Conservation (phyloP, 257 asterid genomes). For the Solanum pimpinellifolium region DNA sequence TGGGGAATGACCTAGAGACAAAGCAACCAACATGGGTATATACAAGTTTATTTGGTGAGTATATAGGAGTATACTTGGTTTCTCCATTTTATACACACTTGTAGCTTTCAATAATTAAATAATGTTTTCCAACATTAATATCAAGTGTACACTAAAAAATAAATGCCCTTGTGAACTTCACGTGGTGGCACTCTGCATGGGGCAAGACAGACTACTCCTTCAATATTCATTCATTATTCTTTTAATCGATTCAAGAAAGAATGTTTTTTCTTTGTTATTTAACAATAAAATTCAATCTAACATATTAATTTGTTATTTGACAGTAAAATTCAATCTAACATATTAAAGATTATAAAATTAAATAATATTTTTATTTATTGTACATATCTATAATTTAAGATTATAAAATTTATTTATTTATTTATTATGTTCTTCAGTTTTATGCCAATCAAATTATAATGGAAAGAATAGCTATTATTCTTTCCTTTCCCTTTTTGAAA, state of each 20-base stretch:
- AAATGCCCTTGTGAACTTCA: conserved; percentile 22
- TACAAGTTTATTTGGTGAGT: conserved; percentile 5
- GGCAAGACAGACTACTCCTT: conserved; percentile 8
- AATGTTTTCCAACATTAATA: background rate
- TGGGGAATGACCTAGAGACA: conserved; percentile 29
- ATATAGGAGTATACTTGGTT: background rate
- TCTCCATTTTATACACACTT: background rate
- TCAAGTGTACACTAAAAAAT: background rate
- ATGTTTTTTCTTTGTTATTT: too few relatives aligned
- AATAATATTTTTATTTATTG: too few relatives aligned
- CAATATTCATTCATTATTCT: background rate
- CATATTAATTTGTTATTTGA: too few relatives aligned
- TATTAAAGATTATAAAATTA: too few relatives aligned
- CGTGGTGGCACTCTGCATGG: conserved; percentile 24
- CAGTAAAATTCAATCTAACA: too few relatives aligned
- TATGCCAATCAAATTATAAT: background rate
- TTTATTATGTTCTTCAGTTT: too few relatives aligned
- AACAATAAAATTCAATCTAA: too few relatives aligned
- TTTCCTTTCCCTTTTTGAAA: too few relatives aligned
- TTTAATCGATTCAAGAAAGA: too few relatives aligned
- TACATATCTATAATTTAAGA: too few relatives aligned
- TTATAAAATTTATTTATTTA: too few relatives aligned
- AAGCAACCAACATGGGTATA: conserved; percentile 18
- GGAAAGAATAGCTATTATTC: too few relatives aligned
- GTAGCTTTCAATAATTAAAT: background rate